These are phyloP conservation scores for Grosmannia penicillata DNA, from an alignment of 2,329 filamentous ascomycete genomes.

Conservation along the genomic window DNA sequence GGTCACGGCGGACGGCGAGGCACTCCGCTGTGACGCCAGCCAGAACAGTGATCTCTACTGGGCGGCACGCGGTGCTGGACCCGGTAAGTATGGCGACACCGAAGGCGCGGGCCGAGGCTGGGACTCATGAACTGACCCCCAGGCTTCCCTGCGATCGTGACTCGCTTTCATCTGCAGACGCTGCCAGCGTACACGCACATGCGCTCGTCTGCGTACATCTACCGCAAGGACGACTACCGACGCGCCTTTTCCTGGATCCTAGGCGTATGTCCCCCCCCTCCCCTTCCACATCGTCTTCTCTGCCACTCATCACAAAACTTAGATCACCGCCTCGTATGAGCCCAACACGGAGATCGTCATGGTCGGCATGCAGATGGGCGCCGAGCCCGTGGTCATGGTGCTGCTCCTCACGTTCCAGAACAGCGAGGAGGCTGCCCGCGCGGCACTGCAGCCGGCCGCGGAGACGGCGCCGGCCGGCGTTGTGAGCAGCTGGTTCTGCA, in stretches of 20 bases:
- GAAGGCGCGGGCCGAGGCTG: too few species aligned
- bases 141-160: slow-evolving; percentile 37
- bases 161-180: slow-evolving; percentile 31
- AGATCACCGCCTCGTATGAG: slow-evolving; percentile 19
- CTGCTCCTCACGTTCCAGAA: slow-evolving; percentile 26
- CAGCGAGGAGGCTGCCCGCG: slow-evolving; percentile 17
- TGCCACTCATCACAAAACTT: not conserved
- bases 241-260: slow-evolving; percentile 13
- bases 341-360: slow-evolving; percentile 24
- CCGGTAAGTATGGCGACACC: slow-evolving; percentile 15
- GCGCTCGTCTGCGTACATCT: slow-evolving; percentile 22
- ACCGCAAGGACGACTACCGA: slow-evolving; percentile 27
- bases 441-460: slow-evolving; percentile 22
- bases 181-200: slow-evolving; percentile 11
- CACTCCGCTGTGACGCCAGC: slow-evolving; percentile 19
- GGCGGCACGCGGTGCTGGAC: slow-evolving; percentile 32
- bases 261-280: not conserved
- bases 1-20: slow-evolving; percentile 27
- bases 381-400: too few species aligned
- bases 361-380: slow-evolving; percentile 19
- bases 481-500: slow-evolving; percentile 2
- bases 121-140: too few species aligned
- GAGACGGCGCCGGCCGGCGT: slow-evolving; percentile 21
- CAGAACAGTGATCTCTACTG: slow-evolving; percentile 32
- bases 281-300: too few species aligned